Evolutionary conservation across 2,329 filamentous ascomycete genomes (phyloP).

Genomic region (Diaporthe helianthi): DNA sequence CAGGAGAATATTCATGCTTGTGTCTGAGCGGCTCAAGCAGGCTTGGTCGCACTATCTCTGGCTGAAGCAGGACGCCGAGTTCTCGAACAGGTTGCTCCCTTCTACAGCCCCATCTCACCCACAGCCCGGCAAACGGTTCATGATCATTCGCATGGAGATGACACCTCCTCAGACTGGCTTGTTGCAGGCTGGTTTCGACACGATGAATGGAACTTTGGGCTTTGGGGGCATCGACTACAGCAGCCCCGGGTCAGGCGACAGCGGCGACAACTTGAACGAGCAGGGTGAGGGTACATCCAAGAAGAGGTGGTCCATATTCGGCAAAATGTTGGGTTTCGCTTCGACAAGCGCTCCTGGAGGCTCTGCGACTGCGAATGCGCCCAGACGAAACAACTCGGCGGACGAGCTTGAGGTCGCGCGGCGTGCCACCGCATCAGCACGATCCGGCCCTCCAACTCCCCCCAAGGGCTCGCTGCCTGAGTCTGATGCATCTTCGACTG

Average conservation of each 20-base stretch:
- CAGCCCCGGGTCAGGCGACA: conserved; percentile 31
- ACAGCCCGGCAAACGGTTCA: conserved; percentile 82
- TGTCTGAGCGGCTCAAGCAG: conserved; percentile 72
- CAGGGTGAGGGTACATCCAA: conserved; percentile 44
- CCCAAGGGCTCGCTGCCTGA: conserved; percentile 42
- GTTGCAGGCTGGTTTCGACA: conserved; percentile 39
- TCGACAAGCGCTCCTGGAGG: conserved; percentile 33
- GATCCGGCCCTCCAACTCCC: conserved; percentile 46
- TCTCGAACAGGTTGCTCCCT: conserved; percentile 60
- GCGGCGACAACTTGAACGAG: conserved; percentile 36
- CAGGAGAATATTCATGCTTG: conserved; percentile 73
- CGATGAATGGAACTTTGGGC: conserved; percentile 43
- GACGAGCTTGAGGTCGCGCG: conserved; percentile 58
- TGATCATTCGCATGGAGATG: conserved; percentile 85
- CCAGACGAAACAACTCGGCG: conserved; percentile 39
- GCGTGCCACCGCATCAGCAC: conserved; percentile 56
- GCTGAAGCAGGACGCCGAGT: conserved; percentile 72
- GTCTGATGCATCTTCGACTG: conserved; percentile 61
- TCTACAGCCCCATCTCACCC: conserved; percentile 85
- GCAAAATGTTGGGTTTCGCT: conserved; percentile 64
- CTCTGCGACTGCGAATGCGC: conserved; percentile 20
- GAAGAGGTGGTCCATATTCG: conserved; percentile 71
- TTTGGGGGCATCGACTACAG: conserved; percentile 49
- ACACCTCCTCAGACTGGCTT: conserved; percentile 55
- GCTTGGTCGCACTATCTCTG: conserved; percentile 83